A percentile compares a stretch with the other conserved stretches of the same genome.
These are phyloP conservation scores for Ceratocystis destructans DNA, from an alignment of 2,329 filamentous ascomycete species.

Conservation along the genomic window DNA sequence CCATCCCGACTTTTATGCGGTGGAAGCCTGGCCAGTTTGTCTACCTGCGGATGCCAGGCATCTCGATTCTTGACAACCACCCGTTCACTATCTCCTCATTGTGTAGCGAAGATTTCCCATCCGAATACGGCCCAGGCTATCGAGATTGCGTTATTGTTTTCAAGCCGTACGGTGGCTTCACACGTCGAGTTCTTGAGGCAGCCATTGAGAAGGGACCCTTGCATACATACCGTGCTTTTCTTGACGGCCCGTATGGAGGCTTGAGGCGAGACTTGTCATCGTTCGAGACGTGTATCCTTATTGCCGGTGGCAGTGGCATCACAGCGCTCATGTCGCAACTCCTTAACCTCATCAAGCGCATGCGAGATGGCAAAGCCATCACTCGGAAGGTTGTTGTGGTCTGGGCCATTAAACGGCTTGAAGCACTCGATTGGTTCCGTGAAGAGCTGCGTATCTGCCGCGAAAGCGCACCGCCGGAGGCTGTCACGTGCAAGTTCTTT, in stretches of 20 bases:
- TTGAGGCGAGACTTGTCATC: slow-evolving; percentile 82
- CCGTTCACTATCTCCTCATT: slow-evolving; percentile 90
- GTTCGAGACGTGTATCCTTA: slow-evolving; percentile 85
- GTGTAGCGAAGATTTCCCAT: slow-evolving; percentile 86
- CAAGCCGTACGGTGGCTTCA: slow-evolving; percentile 83
- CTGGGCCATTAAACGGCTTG: slow-evolving; percentile 84
- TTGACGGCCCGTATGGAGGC: slow-evolving; percentile 89
- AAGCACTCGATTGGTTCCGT: slow-evolving; percentile 95
- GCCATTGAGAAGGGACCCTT: slow-evolving; percentile 76
- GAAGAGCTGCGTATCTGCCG: slow-evolving; percentile 87
- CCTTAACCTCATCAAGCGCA: slow-evolving; percentile 86
- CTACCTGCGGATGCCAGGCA: slow-evolving; percentile 85
- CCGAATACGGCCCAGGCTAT: slow-evolving; percentile 76
- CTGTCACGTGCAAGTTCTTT: slow-evolving; percentile 88
- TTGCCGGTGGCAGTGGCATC: slow-evolving; percentile 88
- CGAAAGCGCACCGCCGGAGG: slow-evolving; percentile 74
- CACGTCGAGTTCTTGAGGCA: slow-evolving; percentile 66
- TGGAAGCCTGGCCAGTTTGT: slow-evolving; percentile 94
- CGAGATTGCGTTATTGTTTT: slow-evolving; percentile 85
- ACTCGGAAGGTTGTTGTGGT: slow-evolving; percentile 82
- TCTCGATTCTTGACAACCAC: slow-evolving; percentile 82
- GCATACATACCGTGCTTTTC: slow-evolving; percentile 80
- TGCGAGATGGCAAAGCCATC: slow-evolving; percentile 87
- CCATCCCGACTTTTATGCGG: slow-evolving; percentile 79
- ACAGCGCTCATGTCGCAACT: slow-evolving; percentile 87